Percentiles rank a stretch among this genome's conserved stretches.
phyloP scores from a whole-genome alignment of 176 grass and related monocot genomes.

The Echinochloa phyllopogon region DNA sequence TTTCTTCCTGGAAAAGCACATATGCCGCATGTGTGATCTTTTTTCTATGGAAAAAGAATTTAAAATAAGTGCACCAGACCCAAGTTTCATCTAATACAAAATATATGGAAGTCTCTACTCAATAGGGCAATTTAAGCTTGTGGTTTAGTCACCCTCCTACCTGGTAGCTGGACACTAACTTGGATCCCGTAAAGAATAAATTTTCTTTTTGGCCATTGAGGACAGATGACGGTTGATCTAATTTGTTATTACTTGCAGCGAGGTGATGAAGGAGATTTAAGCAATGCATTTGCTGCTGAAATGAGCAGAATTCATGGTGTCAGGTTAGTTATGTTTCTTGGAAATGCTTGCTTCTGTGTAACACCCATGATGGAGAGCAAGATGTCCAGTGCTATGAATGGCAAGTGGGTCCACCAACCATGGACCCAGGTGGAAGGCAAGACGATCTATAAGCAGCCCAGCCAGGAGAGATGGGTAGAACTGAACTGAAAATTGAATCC shows the following conservation, averaged over 20 bases:
- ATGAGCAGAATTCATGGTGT: conserved; percentile 70
- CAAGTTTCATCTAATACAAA: background rate
- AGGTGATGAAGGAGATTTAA: conserved; percentile 92
- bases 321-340: conserved; percentile 61
- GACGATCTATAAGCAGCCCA: background rate
- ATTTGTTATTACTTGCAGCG: conserved; percentile 60
- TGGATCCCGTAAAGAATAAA: background rate
- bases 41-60: background rate
- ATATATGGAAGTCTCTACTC: conserved; percentile 3
- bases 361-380: background rate
- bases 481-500: background rate
- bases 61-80: background rate
- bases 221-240: conserved; percentile 18
- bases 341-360: conserved; percentile 34
- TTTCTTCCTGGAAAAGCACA: conserved; percentile 18
- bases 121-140: background rate
- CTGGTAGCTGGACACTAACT: conserved; percentile 22
- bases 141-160: background rate
- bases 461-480: background rate
- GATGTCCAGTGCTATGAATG: background rate
- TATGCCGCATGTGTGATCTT: background rate
- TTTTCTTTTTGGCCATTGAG: conserved; percentile 16
- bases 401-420: background rate
- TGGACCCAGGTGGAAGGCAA: background rate
- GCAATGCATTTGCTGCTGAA: conserved; percentile 79